phyloP scores from a whole-genome alignment of 768 basidiomycete genomes.

The Russula virescens region DNA sequence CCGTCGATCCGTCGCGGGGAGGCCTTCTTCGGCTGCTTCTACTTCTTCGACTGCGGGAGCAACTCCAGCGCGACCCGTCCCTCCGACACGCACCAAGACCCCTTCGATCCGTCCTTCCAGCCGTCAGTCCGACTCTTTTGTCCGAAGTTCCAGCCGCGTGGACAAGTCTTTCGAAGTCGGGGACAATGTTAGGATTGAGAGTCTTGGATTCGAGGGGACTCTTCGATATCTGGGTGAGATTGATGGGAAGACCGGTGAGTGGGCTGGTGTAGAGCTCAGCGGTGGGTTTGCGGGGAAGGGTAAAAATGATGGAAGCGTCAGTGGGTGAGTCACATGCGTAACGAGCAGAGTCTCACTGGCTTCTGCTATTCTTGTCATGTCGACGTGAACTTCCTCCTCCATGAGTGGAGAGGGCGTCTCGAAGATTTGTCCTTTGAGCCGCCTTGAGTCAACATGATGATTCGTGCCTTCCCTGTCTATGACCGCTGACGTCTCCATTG shows the following conservation, averaged over 20 bases:
- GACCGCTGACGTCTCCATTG: constrained; percentile 2
- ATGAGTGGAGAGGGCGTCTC: background rate
- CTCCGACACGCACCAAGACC: constrained; percentile 40
- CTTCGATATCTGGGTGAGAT: constrained; percentile 80
- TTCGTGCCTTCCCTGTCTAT: background rate
- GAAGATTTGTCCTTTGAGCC: background rate
- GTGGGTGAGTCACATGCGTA: constrained; percentile 55
- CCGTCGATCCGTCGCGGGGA: constrained; percentile 44
- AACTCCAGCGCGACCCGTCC: constrained; percentile 28
- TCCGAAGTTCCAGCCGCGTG: constrained; percentile 42
- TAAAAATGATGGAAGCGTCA: constrained; percentile 90
- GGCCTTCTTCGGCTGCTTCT: constrained; percentile 60
- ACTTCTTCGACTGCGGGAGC: constrained; percentile 38
- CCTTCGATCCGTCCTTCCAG: constrained; percentile 56
- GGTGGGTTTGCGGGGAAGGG: constrained; percentile 86
- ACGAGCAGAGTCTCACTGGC: constrained; percentile 10
- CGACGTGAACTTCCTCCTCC: background rate
- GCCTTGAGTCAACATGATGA: too few relatives aligned
- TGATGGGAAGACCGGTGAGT: constrained; percentile 81
- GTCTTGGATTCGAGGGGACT: constrained; percentile 81
- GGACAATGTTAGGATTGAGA: constrained; percentile 81
- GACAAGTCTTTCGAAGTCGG: constrained; percentile 58
- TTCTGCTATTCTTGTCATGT: constrained; percentile 3
- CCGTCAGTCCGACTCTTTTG: constrained; percentile 57
- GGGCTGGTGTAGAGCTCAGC: constrained; percentile 90